Evolutionary conservation across 495 filamentous ascomycete genomes (phyloP).

Genomic region (Peziza echinospora): DNA sequence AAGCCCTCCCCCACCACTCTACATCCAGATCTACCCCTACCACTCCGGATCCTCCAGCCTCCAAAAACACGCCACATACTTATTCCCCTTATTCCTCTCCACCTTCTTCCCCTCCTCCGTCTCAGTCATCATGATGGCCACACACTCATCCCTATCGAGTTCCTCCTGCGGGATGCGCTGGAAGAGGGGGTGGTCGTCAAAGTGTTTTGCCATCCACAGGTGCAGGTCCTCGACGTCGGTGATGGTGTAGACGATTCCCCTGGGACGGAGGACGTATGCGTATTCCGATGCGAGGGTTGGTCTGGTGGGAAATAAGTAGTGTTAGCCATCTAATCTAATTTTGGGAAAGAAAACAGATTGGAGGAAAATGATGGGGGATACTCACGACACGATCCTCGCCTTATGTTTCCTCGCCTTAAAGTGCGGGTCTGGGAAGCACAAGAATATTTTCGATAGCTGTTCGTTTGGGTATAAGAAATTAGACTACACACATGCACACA

Average conservation of each 20-base stretch:
- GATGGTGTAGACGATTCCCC: slow-evolving; percentile 80
- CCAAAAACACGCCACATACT: slow-evolving; percentile 70
- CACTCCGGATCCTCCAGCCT: slow-evolving; percentile 61
- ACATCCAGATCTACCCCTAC: slow-evolving; percentile 19
- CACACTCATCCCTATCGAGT: slow-evolving; percentile 50
- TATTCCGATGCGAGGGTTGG: slow-evolving; percentile 76
- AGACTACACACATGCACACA: too few relatives aligned
- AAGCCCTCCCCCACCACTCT: neutral
- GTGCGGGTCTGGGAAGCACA: slow-evolving; percentile 96
- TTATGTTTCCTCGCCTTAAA: slow-evolving; percentile 97
- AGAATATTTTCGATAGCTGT: slow-evolving; percentile 74
- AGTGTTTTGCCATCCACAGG: slow-evolving; percentile 75
- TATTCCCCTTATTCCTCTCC: slow-evolving; percentile 63
- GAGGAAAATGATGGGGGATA: neutral
- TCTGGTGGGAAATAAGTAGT: too few relatives aligned
- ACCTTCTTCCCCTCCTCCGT: slow-evolving; percentile 99
- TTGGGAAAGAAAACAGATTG: neutral
- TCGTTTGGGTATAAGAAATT: too few relatives aligned
- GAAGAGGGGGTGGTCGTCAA: slow-evolving; percentile 48
- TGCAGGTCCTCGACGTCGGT: slow-evolving; percentile 92
- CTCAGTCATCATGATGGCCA: slow-evolving; percentile 57
- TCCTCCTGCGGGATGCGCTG: slow-evolving; percentile 42
- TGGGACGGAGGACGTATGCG: slow-evolving; percentile 63
- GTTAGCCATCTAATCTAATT: too few relatives aligned
- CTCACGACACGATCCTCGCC: slow-evolving; percentile 59